Evolutionary conservation across 306 rosid genomes (phyloP).

Genomic region (Quercus mongolica): DNA sequence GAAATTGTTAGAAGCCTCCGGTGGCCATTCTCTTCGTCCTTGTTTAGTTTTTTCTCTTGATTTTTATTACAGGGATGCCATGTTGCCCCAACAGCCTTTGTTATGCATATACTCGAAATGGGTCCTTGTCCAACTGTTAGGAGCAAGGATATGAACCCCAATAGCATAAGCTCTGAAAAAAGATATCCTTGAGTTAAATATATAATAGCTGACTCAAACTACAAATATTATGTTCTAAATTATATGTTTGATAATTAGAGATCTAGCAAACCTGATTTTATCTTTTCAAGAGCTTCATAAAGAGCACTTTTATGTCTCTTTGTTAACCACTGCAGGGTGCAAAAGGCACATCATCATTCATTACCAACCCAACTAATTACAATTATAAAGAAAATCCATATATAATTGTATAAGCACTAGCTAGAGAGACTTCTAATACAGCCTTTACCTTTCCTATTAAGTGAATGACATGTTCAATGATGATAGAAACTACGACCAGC

Average conservation of each 20-base stretch:
- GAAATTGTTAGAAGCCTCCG: constrained; percentile 33
- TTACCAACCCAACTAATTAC: background rate
- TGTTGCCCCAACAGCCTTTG: constrained; percentile 45
- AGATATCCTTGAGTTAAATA: background rate
- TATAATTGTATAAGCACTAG: no score
- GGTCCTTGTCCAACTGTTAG: constrained; percentile 63
- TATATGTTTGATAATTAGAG: no score
- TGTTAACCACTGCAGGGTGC: constrained; percentile 61
- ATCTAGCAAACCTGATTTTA: constrained; percentile 63
- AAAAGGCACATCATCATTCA: background rate
- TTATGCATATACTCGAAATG: constrained; percentile 63
- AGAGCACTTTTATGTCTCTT: constrained; percentile 67
- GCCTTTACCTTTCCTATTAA: constrained; percentile 52
- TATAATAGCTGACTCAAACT: background rate
- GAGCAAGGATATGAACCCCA: constrained; percentile 85
- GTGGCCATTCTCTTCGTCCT: constrained; percentile 4
- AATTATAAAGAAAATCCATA: no score
- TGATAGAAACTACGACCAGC: constrained; percentile 57
- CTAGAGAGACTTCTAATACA: background rate
- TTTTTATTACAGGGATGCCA: constrained; percentile 68
- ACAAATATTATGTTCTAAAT: no score
- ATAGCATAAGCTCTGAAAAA: constrained; percentile 64
- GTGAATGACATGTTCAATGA: constrained; percentile 66
- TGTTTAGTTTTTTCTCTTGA: background rate
- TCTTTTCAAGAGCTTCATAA: constrained; percentile 61